Evolutionary conservation across 2,329 filamentous ascomycete genomes (phyloP), one percentile per base, ranked within the genome.

Genomic region (Pseudopithomyces maydicus): DNA sequence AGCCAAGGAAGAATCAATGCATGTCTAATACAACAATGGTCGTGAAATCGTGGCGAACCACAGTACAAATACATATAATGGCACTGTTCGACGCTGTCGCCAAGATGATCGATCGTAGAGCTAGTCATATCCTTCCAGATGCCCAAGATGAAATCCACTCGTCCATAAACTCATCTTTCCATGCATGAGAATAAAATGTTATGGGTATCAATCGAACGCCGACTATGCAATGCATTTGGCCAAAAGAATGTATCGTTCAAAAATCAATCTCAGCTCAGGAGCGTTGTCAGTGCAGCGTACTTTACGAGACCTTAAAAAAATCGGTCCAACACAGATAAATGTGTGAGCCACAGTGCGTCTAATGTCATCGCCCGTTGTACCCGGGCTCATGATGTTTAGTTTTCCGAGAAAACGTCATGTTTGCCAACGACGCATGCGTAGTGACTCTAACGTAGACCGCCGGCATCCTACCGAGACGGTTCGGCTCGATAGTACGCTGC

Each of bases 151-250:
- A 23, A 26, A 14, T 23, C 20, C 38, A 23, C 29, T 12, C 8
- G 23, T 50, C 33, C 10, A 14, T 23, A 14, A 43, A 43, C 19
- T 11, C 22, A 42, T 15, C 36, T 54, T 52, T 55, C 46, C 51
- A 65, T 63, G 60, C 61, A 66, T 63, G 46, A 59, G 56, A 62
- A 64, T 56, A 33, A 59, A 59, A 64, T 58, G 23, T 58, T 62
- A 36, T 63, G 70, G 70, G 70, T 73, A 73, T 74, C 64, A 65
- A 60, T 58, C 61, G 59, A 70, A 74, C 71, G 68, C 71, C 70
- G 61, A 56, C 59, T 61, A 66, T 69, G 66, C 66, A 72, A 73
- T 71, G 68, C 71, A 61, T 63, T 65, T 32, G 64, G 58, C 53
- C 59, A 52, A 54, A 57, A 53, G 52, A 53, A 48, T 57, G 59